These are phyloP conservation scores for Akanthomyces lecanii DNA, from an alignment of 2,329 filamentous ascomycete genomes.

Conservation along the genomic window DNA sequence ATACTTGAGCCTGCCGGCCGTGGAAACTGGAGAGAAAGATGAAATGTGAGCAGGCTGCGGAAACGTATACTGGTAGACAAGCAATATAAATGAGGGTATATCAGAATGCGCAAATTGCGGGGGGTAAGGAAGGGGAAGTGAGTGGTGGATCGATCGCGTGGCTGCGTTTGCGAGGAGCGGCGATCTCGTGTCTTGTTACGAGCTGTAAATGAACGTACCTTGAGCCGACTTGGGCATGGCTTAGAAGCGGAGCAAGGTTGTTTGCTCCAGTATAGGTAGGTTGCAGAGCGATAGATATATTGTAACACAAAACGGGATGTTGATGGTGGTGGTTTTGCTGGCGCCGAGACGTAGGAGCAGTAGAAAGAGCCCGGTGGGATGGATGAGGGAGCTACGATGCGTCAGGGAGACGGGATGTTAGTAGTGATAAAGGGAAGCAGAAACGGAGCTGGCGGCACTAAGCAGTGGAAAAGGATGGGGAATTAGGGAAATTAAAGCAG, in stretches of 20 bases:
- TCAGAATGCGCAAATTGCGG: conserved; percentile 4
- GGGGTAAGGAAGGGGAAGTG: conserved; percentile 1
- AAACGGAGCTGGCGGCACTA: conserved; percentile 3
- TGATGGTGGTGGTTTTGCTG: background rate
- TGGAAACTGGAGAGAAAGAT: conserved; percentile 24
- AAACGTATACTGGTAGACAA: background rate
- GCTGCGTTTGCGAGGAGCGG: conserved; percentile 5
- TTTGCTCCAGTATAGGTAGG: background rate
- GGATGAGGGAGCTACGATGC: conserved; percentile 1
- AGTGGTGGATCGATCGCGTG: conserved; percentile 14
- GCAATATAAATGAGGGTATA: conserved; percentile 7
- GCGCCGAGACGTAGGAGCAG: background rate
- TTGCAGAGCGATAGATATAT: background rate
- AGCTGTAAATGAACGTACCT: conserved; percentile 7
- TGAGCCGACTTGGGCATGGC: conserved; percentile 15
- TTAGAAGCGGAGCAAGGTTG: background rate
- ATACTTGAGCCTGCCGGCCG: conserved; percentile 57
- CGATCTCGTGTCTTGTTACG: conserved; percentile 9
- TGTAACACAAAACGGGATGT: background rate
- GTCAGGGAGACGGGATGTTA: background rate
- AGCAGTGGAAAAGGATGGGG: background rate
- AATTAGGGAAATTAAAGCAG: background rate
- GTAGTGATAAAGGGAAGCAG: conserved; percentile 1
- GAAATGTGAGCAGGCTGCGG: conserved; percentile 4
- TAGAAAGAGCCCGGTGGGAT: background rate